These are phyloP conservation scores for Phytophthora fragariaefolia DNA, from an alignment of 352 stramenopile species.

Conservation along the genomic window DNA sequence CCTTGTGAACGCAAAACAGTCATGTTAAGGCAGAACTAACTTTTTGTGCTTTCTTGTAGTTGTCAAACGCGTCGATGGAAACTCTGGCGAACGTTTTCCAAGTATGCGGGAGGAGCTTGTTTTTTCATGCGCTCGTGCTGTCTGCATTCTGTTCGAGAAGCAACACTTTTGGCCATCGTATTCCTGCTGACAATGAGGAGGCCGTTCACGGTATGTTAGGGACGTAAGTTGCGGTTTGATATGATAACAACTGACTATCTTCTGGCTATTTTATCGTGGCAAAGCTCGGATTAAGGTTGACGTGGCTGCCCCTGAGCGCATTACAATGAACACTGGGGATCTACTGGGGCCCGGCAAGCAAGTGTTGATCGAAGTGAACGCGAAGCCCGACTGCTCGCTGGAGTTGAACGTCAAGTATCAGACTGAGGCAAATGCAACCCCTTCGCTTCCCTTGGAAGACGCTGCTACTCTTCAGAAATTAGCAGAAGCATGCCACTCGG, in stretches of 20 bases:
- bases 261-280: neutral
- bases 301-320: slow-evolving; percentile 73
- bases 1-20: neutral
- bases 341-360: slow-evolving; percentile 60
- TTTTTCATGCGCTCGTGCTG: slow-evolving; percentile 85
- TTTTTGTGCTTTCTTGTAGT: slow-evolving; percentile 35
- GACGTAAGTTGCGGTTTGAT: neutral
- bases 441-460: slow-evolving; percentile 45
- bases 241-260: neutral
- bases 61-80: slow-evolving; percentile 63
- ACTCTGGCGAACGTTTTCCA: slow-evolving; percentile 76
- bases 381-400: slow-evolving; percentile 68
- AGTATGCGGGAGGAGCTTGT: slow-evolving; percentile 84
- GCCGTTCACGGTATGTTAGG: slow-evolving; percentile 59
- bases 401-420: slow-evolving; percentile 71
- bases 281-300: slow-evolving; percentile 84
- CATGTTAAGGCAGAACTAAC: slow-evolving; percentile 7
- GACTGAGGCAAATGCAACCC: slow-evolving; percentile 35
- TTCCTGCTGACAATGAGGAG: slow-evolving; percentile 68
- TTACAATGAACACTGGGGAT: slow-evolving; percentile 81
- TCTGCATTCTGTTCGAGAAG: slow-evolving; percentile 77
- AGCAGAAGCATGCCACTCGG: slow-evolving; percentile 64
- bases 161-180: slow-evolving; percentile 73
- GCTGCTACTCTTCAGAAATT: slow-evolving; percentile 60
- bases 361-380: slow-evolving; percentile 75